A percentile compares a stretch with the other conserved stretches of the same genome.
Evolutionary conservation across 1,284 basidiomycete genomes (phyloP).

Genomic region (Ganoderma meredithae): DNA sequence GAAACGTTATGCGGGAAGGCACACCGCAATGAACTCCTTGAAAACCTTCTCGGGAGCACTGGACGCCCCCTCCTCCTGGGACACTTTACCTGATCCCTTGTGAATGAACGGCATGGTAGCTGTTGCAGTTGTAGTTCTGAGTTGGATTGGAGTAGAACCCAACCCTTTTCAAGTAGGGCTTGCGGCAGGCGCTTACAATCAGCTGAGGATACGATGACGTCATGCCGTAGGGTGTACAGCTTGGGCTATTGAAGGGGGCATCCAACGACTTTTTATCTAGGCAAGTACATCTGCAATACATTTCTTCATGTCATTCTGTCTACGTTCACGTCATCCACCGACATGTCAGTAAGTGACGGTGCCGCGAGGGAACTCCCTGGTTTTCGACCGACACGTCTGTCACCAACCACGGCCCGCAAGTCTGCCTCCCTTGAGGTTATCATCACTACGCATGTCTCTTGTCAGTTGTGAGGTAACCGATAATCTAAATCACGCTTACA

Average conservation of each 20-base stretch:
- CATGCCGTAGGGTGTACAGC: slow-evolving; percentile 7
- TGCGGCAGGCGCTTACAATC: slow-evolving; percentile 12
- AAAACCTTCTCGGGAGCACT: slow-evolving; percentile 37
- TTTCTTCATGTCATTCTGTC: background rate
- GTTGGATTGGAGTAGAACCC: background rate
- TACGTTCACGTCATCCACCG: background rate
- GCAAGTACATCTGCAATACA: slow-evolving; percentile 7
- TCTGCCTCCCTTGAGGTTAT: slow-evolving; percentile 70
- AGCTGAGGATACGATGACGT: slow-evolving; percentile 27
- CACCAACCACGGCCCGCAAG: slow-evolving; percentile 60
- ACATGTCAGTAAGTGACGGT: background rate
- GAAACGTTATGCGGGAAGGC: slow-evolving; percentile 14
- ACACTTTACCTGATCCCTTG: slow-evolving; percentile 39
- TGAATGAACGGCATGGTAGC: slow-evolving; percentile 36
- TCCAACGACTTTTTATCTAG: background rate
- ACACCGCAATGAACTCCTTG: slow-evolving; percentile 43
- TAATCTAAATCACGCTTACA: slow-evolving; percentile 56
- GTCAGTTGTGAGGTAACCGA: background rate
- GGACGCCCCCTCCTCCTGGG: slow-evolving; percentile 24
- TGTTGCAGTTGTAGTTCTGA: slow-evolving; percentile 11
- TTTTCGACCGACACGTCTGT: background rate
- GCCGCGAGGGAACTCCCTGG: background rate
- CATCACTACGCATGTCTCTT: slow-evolving; percentile 51
- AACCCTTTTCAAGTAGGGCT: background rate
- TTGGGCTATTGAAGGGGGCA: background rate